Percentiles rank a stretch among this genome's conserved stretches.
Conservation (phyloP, 345 rosid species). For the Bretschneidera sinensis region DNA sequence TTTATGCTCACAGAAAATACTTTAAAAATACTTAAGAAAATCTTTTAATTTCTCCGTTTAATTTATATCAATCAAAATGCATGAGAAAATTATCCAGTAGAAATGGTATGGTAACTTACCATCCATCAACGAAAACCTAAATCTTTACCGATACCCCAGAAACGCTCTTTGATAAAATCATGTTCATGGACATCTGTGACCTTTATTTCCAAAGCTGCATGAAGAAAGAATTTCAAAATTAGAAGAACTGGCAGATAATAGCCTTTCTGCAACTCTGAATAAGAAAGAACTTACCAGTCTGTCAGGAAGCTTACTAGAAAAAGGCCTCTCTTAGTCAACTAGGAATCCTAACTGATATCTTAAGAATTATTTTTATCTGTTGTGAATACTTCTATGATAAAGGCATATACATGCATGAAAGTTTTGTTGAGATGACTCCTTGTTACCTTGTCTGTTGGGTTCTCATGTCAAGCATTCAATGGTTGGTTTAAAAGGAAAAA, state of each 20-base stretch:
- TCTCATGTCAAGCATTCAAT: too few relatives aligned
- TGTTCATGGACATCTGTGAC: constrained; percentile 68
- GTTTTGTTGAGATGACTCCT: too few relatives aligned
- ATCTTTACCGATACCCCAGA: constrained; percentile 68
- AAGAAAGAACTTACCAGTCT: background rate
- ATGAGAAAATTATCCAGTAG: too few relatives aligned
- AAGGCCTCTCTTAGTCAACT: background rate
- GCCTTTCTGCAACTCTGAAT: background rate
- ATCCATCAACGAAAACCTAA: constrained; percentile 55
- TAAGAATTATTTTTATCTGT: background rate
- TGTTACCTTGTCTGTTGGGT: too few relatives aligned
- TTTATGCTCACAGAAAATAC: background rate
- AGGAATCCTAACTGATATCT: too few relatives aligned
- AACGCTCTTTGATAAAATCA: constrained; percentile 68
- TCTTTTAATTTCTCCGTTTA: too few relatives aligned
- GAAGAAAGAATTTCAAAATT: constrained; percentile 1
- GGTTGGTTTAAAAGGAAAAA: too few relatives aligned
- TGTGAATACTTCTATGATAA: background rate
- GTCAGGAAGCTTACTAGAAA: too few relatives aligned
- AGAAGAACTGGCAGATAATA: background rate
- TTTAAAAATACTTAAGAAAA: too few relatives aligned
- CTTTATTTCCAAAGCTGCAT: constrained; percentile 52
- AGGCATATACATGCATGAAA: background rate
- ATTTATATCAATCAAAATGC: too few relatives aligned
- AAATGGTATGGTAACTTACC: constrained; percentile 36